phyloP scores from a whole-genome alignment of 495 filamentous ascomycete species.

The Daldinia bambusicola region DNA sequence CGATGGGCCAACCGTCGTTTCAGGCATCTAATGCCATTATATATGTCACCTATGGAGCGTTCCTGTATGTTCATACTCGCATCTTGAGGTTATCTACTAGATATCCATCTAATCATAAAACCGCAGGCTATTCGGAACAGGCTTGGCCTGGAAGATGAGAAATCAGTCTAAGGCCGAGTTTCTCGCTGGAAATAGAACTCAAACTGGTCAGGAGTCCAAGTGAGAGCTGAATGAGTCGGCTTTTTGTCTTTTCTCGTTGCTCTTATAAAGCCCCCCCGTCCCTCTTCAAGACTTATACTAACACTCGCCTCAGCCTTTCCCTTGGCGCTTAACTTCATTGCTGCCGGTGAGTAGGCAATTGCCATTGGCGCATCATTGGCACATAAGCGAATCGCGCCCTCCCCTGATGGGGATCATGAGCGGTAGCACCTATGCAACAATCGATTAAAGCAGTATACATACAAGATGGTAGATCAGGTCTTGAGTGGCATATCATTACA shows the following conservation, averaged over 20 bases:
- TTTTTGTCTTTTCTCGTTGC: conserved; percentile 1
- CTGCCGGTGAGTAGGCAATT: conserved; percentile 75
- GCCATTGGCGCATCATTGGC: conserved; percentile 23
- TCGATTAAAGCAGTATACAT: not conserved
- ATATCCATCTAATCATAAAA: conserved; percentile 12
- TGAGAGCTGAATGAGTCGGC: conserved; percentile 22
- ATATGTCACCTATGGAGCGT: conserved; percentile 76
- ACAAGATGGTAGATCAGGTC: not conserved
- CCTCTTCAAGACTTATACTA: conserved; percentile 24
- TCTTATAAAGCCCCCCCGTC: conserved; percentile 20
- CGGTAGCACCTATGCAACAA: conserved; percentile 50
- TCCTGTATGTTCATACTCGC: conserved; percentile 63
- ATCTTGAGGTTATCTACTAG: not conserved
- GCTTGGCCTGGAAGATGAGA: conserved; percentile 73
- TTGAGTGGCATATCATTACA: not conserved
- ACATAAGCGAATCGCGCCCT: conserved; percentile 27
- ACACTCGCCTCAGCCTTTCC: conserved; percentile 66
- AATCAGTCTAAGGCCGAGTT: conserved; percentile 75
- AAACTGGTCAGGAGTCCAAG: conserved; percentile 70
- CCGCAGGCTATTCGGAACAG: conserved; percentile 68
- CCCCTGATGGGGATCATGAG: conserved; percentile 48
- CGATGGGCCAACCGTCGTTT: conserved; percentile 74
- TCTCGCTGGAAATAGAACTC: conserved; percentile 75
- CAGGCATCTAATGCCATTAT: conserved; percentile 80
- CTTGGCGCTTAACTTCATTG: conserved; percentile 82